phyloP scores from a whole-genome alignment of 1,139 yeast species.

The Geotrichum phurueaensis region DNA sequence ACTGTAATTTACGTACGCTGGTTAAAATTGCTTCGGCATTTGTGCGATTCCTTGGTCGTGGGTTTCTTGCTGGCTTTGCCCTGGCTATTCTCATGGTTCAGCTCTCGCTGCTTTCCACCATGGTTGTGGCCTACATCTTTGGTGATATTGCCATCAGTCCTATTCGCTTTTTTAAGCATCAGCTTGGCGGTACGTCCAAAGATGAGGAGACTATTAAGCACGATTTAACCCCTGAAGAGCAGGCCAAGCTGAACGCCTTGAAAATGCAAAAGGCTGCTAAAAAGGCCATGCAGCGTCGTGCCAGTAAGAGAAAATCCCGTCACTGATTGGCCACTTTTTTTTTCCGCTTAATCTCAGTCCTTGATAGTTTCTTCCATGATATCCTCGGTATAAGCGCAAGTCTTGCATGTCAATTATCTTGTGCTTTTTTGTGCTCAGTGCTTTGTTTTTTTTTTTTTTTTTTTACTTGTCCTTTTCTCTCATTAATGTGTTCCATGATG shows the following conservation, averaged over 20 bases:
- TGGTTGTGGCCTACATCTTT: conserved; percentile 28
- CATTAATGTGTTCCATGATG: background rate
- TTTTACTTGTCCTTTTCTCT: background rate
- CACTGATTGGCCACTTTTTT: background rate
- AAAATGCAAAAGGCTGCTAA: conserved; percentile 13
- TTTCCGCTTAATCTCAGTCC: background rate
- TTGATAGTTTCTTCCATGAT: background rate
- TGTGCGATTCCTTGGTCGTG: conserved; percentile 1
- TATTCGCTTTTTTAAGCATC: background rate
- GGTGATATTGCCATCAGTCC: conserved; percentile 25
- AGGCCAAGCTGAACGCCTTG: conserved; percentile 3
- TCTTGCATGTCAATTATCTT: background rate
- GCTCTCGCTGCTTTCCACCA: conserved; percentile 26
- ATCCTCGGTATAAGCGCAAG: background rate
- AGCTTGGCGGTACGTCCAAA: background rate
- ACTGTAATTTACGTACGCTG: background rate
- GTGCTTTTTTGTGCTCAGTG: background rate
- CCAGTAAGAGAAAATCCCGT: conserved; percentile 7
- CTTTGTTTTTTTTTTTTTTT: no score
- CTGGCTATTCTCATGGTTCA: conserved; percentile 25
- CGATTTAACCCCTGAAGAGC: conserved; percentile 5
- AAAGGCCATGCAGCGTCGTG: conserved; percentile 10
- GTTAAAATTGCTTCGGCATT: background rate
- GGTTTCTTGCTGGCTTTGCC: conserved; percentile 21
- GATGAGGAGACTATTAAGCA: background rate